Percentiles rank a stretch among this genome's conserved stretches.
phyloP scores from a whole-genome alignment of 2,329 filamentous ascomycete genomes.

The Aspergillus chevalieri region DNA sequence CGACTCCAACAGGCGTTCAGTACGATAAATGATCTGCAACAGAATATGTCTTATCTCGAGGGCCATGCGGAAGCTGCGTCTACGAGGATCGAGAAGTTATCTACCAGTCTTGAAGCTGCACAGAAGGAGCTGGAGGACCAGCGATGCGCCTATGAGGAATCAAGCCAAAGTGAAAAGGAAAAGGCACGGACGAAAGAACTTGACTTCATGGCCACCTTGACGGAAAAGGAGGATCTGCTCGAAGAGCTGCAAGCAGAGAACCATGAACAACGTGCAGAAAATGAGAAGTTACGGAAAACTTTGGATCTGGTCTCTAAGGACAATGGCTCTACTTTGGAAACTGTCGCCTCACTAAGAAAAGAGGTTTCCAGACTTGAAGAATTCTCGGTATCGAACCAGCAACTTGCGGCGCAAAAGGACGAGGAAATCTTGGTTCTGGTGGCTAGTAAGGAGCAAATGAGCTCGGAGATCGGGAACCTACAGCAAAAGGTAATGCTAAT shows the following conservation, averaged over 20 bases:
- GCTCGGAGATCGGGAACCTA: slow-evolving; percentile 10
- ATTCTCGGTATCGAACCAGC: slow-evolving; percentile 15
- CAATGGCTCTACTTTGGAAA: slow-evolving; percentile 17
- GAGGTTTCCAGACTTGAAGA: slow-evolving; percentile 19
- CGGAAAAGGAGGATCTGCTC: slow-evolving; percentile 41
- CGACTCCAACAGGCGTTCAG: slow-evolving; percentile 31
- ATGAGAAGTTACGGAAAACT: slow-evolving; percentile 13
- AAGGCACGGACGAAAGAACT: slow-evolving; percentile 35
- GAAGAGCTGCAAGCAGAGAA: slow-evolving; percentile 37
- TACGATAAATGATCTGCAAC: slow-evolving; percentile 33
- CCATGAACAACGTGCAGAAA: slow-evolving; percentile 15
- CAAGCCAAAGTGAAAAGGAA: slow-evolving; percentile 20
- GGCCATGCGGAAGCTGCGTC: slow-evolving; percentile 34
- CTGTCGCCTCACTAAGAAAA: slow-evolving; percentile 15
- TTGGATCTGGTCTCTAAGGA: slow-evolving; percentile 19
- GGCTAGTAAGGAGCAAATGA: slow-evolving; percentile 14
- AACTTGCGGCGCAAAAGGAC: slow-evolving; percentile 18
- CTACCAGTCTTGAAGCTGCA: slow-evolving; percentile 24
- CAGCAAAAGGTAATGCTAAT: slow-evolving; percentile 17
- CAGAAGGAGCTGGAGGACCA: slow-evolving; percentile 34
- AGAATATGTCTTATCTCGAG: slow-evolving; percentile 34
- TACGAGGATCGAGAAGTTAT: slow-evolving; percentile 32
- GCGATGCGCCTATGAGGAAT: slow-evolving; percentile 26
- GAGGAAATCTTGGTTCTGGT: slow-evolving; percentile 19
- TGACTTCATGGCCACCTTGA: slow-evolving; percentile 36